Evolutionary conservation across 208 protist genomes (phyloP).

Genomic region (Crithidia brevicula): DNA sequence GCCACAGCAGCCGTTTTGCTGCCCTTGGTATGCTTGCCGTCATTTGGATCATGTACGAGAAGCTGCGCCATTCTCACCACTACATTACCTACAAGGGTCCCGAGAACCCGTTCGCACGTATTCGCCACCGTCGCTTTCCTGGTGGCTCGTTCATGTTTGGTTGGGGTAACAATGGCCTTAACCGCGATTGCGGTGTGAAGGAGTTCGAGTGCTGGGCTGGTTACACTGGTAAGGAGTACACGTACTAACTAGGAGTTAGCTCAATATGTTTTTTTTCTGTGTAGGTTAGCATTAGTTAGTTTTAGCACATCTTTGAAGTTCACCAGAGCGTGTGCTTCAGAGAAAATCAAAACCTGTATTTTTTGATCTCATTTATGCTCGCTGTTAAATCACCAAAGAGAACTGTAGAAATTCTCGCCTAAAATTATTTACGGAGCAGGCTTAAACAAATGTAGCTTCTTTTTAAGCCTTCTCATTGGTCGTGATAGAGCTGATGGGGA

Average conservation of each 20-base stretch:
- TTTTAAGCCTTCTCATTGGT: too few relatives aligned
- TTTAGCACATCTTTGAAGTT: neutral
- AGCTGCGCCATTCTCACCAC: slow-evolving; percentile 77
- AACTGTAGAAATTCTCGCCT: too few relatives aligned
- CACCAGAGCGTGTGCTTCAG: neutral
- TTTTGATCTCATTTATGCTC: slow-evolving; percentile 17
- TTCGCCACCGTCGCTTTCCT: slow-evolving; percentile 82
- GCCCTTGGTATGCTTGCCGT: slow-evolving; percentile 63
- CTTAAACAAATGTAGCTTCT: too few relatives aligned
- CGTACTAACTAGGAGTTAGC: too few relatives aligned
- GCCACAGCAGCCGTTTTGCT: slow-evolving; percentile 65
- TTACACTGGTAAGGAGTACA: slow-evolving; percentile 90
- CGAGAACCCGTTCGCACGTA: slow-evolving; percentile 84
- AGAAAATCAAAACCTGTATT: neutral
- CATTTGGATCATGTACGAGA: slow-evolving; percentile 86
- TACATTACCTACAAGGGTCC: slow-evolving; percentile 88
- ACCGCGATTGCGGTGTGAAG: slow-evolving; percentile 88
- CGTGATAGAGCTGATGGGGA: too few relatives aligned
- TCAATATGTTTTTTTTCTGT: slow-evolving; percentile 25
- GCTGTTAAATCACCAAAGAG: slow-evolving; percentile 6
- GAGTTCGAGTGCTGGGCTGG: slow-evolving; percentile 92
- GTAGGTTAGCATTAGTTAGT: slow-evolving; percentile 1
- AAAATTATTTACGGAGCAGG: too few relatives aligned
- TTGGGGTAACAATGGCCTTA: slow-evolving; percentile 93
- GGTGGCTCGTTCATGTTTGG: slow-evolving; percentile 83